Evolutionary conservation across 2,329 filamentous ascomycete genomes (phyloP).

Genomic region (Geosmithia flava): DNA sequence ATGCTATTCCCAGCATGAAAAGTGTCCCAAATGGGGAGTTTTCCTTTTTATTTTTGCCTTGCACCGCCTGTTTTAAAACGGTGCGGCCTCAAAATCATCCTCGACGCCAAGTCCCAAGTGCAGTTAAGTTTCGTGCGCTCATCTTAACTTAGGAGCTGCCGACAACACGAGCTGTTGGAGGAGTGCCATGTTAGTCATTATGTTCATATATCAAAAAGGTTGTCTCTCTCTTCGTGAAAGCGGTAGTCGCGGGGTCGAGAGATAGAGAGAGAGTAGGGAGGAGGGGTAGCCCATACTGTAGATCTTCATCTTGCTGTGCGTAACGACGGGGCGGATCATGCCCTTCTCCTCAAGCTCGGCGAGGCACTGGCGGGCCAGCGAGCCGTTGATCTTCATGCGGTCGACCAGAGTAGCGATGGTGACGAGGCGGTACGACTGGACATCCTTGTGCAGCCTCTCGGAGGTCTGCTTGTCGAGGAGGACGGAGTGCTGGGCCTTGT

Average conservation of each 20-base stretch:
- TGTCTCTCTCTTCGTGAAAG: background rate
- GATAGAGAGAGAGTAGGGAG: background rate
- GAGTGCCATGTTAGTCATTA: background rate
- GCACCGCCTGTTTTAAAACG: conserved; percentile 17
- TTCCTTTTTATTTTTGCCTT: conserved; percentile 17
- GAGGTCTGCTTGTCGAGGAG: conserved; percentile 95
- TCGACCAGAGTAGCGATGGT: conserved; percentile 98
- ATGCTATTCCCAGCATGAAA: conserved; percentile 27
- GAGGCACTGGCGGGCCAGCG: conserved; percentile 80
- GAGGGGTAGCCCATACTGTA: conserved; percentile 54
- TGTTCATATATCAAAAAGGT: background rate
- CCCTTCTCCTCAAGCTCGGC: conserved; percentile 95
- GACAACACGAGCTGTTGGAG: conserved; percentile 43
- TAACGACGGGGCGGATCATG: conserved; percentile 94
- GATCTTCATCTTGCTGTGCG: conserved; percentile 95
- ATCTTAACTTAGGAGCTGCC: conserved; percentile 31
- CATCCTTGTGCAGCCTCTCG: conserved; percentile 99
- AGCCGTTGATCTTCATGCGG: conserved; percentile 99
- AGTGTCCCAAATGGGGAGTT: conserved; percentile 22
- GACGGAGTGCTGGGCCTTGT: conserved; percentile 99
- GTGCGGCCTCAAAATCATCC: conserved; percentile 18
- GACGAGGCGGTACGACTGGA: conserved; percentile 99
- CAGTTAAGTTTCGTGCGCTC: conserved; percentile 14
- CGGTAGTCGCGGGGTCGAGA: background rate
- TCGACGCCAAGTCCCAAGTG: conserved; percentile 21